A percentile compares a stretch with the other conserved stretches of the same genome.
phyloP scores from a whole-genome alignment of 1,284 basidiomycete species.

The Cronartium ribicola region DNA sequence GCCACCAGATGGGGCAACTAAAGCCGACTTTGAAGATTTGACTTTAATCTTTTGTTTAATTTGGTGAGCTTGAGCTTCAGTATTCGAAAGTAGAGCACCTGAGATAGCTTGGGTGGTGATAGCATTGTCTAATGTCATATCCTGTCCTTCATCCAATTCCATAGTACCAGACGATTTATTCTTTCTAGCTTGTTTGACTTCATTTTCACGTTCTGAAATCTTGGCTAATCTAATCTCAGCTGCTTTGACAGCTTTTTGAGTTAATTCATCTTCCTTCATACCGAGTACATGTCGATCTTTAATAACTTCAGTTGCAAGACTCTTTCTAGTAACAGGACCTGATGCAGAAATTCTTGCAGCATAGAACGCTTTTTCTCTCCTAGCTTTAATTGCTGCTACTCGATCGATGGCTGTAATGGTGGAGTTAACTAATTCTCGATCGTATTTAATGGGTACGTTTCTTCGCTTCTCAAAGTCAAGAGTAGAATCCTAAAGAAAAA shows the following conservation, averaged over 20 bases:
- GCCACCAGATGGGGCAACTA: constrained; percentile 2
- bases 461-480: constrained; percentile 99
- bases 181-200: constrained; percentile 7
- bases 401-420: constrained; percentile 98
- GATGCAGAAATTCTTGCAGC: constrained; percentile 35
- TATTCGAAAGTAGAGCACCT: constrained; percentile 17
- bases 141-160: background rate
- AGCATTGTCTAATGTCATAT: background rate
- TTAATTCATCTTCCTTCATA: constrained; percentile 31
- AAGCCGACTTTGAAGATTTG: constrained; percentile 14
- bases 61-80: constrained; percentile 6
- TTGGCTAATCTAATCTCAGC: constrained; percentile 27
- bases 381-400: constrained; percentile 83
- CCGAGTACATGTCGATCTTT: constrained; percentile 38
- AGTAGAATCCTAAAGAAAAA: constrained; percentile 73
- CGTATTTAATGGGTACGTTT: constrained; percentile 95
- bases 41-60: constrained; percentile 26
- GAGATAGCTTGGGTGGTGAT: constrained; percentile 27
- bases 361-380: constrained; percentile 89
- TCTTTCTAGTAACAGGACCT: constrained; percentile 36
- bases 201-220: constrained; percentile 14
- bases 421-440: constrained; percentile 85
- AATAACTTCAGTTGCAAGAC: constrained; percentile 34
- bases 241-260: constrained; percentile 36
- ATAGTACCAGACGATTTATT: constrained; percentile 1